Base-by-base conservation (phyloP, 768 basidiomycete species). In the Suillus paluster region DNA sequence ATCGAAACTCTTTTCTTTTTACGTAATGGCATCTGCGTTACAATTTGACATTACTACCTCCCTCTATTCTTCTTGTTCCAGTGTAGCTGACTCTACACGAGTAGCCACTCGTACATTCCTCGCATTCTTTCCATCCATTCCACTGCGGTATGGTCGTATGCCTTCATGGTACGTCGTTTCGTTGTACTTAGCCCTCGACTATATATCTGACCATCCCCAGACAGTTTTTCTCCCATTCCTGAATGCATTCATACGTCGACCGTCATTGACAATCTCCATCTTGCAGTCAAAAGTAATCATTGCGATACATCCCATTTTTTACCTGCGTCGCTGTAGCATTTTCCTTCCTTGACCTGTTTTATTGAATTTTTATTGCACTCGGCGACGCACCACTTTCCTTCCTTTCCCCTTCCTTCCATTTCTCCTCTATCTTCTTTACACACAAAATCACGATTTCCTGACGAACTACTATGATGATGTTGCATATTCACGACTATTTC, bases 281-380 rank as follows among this genome's bases (percentile, higher is more conserved):
- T 62, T 41, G 49, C 60, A 30, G 27, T 58, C 60, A 57, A 36
- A 62, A 66, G 63, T 64, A 64, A 42, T 54, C 33, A 59, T 56
- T 57, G 34, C 54, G 45, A 57, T 57, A 57, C 42, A 46, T n/a
- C 30, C 49, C 21, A 17, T 68, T 64, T 42, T 60, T 23, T 34
- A 33, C 36, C 39, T 27, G 25, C 56, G 21, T 62, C 45, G 57
- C 41, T 23, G 61, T 49, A 38, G 33, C 23, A 38, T 39, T 56
- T 57, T n/a, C 34, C 12, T 39, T 44, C 42, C n/a, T 44, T 44
- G 9, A n/a, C 6, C 10, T 55, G 54, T 55, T 39, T 55, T 55
- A 55, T 55, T 55, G 36, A 25, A 19, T 55, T 38, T 39, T 55
- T 55, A 55, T 55, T 55, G 17, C 17, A 55, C 54, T 55, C 10